Conservation (phyloP, 306 rosid species). For the Herpetospermum pedunculosum region DNA sequence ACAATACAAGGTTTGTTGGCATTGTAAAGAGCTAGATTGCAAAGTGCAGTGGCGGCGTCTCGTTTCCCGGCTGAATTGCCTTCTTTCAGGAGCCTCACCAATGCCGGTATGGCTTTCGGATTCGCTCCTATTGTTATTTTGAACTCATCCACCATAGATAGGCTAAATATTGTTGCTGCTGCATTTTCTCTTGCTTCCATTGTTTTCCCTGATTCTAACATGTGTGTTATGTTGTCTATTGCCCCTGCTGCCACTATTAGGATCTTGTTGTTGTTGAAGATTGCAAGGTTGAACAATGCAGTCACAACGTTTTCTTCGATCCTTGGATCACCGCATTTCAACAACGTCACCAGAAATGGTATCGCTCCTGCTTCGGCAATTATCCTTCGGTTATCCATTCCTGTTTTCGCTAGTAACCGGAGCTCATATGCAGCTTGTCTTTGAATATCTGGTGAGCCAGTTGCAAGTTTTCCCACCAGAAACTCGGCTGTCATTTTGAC, state of each 20-base stretch:
- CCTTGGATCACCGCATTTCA: constrained; percentile 59
- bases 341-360: constrained; percentile 62
- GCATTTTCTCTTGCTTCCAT: constrained; percentile 93
- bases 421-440: constrained; percentile 89
- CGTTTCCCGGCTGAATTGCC: constrained; percentile 67
- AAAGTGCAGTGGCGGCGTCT: constrained; percentile 73
- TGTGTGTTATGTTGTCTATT: constrained; percentile 49
- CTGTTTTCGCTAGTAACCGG: constrained; percentile 65
- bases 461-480: constrained; percentile 88
- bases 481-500: constrained; percentile 87
- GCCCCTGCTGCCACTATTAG: constrained; percentile 85
- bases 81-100: constrained; percentile 67
- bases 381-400: constrained; percentile 61
- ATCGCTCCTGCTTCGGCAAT: constrained; percentile 92
- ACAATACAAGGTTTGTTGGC: constrained; percentile 58
- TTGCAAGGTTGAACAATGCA: constrained; percentile 74
- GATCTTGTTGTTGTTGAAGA: constrained; percentile 69
- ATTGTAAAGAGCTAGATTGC: constrained; percentile 58
- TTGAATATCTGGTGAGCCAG: constrained; percentile 74
- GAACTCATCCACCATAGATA: constrained; percentile 64
- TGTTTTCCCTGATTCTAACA: constrained; percentile 61
- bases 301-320: constrained; percentile 86
- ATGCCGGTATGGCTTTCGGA: constrained; percentile 56
- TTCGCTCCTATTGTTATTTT: constrained; percentile 54
- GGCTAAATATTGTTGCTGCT: constrained; percentile 70